A percentile compares a stretch with the other conserved stretches of the same genome.
These are phyloP conservation scores for Geranomyces variabilis DNA, from an alignment of 192 early-diverging fungal genomes.

Conservation along the genomic window DNA sequence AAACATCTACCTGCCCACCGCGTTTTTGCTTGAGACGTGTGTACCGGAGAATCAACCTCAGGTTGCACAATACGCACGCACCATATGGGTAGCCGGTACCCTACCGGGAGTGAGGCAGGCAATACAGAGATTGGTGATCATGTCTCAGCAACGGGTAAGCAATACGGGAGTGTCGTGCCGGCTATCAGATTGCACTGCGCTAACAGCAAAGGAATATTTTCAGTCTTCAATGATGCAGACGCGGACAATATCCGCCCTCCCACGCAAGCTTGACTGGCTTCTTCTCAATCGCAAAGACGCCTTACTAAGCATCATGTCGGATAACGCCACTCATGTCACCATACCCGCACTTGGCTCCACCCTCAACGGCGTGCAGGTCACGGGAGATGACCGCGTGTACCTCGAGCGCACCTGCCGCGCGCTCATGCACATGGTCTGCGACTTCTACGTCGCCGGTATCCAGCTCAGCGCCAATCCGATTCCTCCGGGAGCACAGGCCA, in stretches of 20 bases:
- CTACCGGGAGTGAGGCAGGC: conserved; percentile 53
- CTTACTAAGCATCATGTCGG: conserved; percentile 70
- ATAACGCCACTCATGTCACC: conserved; percentile 73
- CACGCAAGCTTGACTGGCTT: conserved; percentile 83
- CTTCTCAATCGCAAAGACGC: conserved; percentile 63
- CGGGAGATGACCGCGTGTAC: conserved; percentile 70
- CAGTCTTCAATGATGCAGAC: conserved; percentile 11
- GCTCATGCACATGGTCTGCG: conserved; percentile 68
- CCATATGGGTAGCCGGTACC: conserved; percentile 71
- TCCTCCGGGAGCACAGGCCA: background rate
- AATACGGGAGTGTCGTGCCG: background rate
- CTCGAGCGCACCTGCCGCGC: conserved; percentile 72
- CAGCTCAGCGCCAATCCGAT: conserved; percentile 34
- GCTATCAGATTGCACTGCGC: background rate
- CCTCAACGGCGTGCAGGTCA: conserved; percentile 48
- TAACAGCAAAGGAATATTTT: background rate
- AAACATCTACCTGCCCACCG: conserved; percentile 75
- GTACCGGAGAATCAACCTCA: conserved; percentile 20
- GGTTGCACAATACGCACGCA: conserved; percentile 46
- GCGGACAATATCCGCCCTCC: conserved; percentile 45
- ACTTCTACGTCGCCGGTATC: conserved; percentile 57
- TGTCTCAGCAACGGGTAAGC: conserved; percentile 29
- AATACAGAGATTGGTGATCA: conserved; percentile 47
- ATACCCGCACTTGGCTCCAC: conserved; percentile 66
- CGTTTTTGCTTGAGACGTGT: conserved; percentile 47